phyloP scores from a whole-genome alignment of 208 protist genomes.

The Leptomonas pyrrhocoris region DNA sequence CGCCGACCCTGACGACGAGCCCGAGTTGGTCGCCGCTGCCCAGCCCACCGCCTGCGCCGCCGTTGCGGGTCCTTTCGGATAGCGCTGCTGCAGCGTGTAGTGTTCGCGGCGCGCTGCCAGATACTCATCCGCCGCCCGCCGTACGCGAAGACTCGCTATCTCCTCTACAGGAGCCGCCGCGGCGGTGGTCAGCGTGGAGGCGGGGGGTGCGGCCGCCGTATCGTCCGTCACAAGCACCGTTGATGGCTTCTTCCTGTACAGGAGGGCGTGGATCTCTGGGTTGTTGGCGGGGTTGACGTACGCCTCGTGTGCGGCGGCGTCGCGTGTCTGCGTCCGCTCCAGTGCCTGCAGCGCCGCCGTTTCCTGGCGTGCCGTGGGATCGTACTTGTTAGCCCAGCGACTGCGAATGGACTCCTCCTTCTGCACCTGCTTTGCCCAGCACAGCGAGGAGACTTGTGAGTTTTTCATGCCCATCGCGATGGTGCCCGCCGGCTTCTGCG shows the following conservation, averaged over 20 bases:
- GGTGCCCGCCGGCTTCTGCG: slow-evolving; percentile 55
- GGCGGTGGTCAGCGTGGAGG: background rate
- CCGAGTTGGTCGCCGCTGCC: slow-evolving; percentile 12
- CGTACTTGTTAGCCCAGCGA: slow-evolving; percentile 49
- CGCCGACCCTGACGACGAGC: background rate
- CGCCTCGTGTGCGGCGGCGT: slow-evolving; percentile 30
- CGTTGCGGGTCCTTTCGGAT: slow-evolving; percentile 45
- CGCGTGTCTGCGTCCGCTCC: slow-evolving; percentile 47
- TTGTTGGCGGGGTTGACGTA: slow-evolving; percentile 50
- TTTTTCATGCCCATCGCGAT: slow-evolving; percentile 82
- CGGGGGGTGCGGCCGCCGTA: background rate
- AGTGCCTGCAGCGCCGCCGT: slow-evolving; percentile 27
- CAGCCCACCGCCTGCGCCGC: slow-evolving; percentile 62
- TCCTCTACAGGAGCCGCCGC: background rate
- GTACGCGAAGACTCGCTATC: background rate
- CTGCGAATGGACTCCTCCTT: slow-evolving; percentile 47
- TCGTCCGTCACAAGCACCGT: too few relatives aligned
- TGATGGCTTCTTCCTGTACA: slow-evolving; percentile 34
- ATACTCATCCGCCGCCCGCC: slow-evolving; percentile 32
- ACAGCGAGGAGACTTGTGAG: slow-evolving; percentile 43
- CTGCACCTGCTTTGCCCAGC: slow-evolving; percentile 62
- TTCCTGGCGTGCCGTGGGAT: slow-evolving; percentile 26
- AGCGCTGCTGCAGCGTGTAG: slow-evolving; percentile 52
- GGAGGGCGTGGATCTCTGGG: slow-evolving; percentile 47
- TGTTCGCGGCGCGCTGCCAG: slow-evolving; percentile 39